Evolutionary conservation across 1,284 basidiomycete species (phyloP), one percentile per base, ranked within the genome.

Genomic region (Heliocybe sulcata): DNA sequence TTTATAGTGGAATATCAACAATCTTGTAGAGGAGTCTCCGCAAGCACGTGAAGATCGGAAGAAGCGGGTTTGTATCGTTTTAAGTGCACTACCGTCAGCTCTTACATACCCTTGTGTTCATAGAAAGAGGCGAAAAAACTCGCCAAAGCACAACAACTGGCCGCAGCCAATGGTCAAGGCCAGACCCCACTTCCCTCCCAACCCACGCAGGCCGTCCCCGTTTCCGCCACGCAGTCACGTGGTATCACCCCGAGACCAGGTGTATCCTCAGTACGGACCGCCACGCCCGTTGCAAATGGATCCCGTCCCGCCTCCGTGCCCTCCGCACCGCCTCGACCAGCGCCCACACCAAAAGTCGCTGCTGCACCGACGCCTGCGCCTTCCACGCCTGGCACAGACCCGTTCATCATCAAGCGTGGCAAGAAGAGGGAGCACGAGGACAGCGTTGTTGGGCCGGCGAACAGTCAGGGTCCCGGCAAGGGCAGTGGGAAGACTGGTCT

Each of bases 11-110:
- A 90, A 88, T 65, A 73, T 79, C 33, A 77, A 74, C 58, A 67
- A 77, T 10, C 72, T 90, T 25, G 73, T 89, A 12, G 71, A 79
- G 42, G 86, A 87, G 68, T 83, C 86, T 10, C 79, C 84, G 2
- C 87, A 90, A 68, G 87, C 85, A 52, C 75, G 84, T 53, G 87
- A 90, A 70, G 87, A 90, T 71, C 74, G 87, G 64, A 89, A 85
- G 74, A 83, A 81, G 71, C 77, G 85, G 75, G 86, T 87, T 56
- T 63, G 83, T 80, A 51, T 51, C 45, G 52, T 58, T 49, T 50
- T 26, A 58, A 31, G 12, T 31, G 47, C 25, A 53, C 51, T 51
- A 54, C 42, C 49, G 19, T 42, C 45, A 33, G 31, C 38, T 50
- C 49, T 35, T 47, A 47, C 56, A 53, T 53, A 19, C 54, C 56